Percentiles rank a stretch among this genome's conserved stretches.
Conservation (phyloP, 1,139 yeast species). For the Kodamaea plutei region DNA sequence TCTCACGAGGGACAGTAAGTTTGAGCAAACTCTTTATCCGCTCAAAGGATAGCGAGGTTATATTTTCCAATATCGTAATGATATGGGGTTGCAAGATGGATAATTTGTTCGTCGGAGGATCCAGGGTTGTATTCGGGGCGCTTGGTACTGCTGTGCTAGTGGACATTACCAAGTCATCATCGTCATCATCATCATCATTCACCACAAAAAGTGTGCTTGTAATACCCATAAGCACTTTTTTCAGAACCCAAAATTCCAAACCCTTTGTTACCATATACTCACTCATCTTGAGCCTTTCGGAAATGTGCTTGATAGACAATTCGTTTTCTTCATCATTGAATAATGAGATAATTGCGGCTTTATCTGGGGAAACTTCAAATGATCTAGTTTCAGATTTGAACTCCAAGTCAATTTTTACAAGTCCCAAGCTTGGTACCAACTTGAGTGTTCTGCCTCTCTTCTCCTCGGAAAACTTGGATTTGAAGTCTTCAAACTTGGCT, state of each 20-base stretch:
- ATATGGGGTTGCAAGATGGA: constrained; percentile 37
- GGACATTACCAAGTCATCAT: too few relatives aligned
- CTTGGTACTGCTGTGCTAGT: too few relatives aligned
- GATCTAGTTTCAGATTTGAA: constrained; percentile 37
- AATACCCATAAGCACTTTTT: constrained; percentile 41
- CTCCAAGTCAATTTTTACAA: constrained; percentile 55
- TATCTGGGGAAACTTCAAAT: constrained; percentile 61
- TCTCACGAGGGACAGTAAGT: constrained; percentile 51
- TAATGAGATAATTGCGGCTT: constrained; percentile 59
- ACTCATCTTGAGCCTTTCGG: constrained; percentile 31
- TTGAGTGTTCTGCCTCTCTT: constrained; percentile 59
- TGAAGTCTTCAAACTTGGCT: constrained; percentile 38
- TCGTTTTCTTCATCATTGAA: constrained; percentile 41
- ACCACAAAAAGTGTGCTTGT: constrained; percentile 10
- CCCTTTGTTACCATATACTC: constrained; percentile 35
- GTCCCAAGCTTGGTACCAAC: constrained; percentile 59
- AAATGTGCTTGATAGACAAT: constrained; percentile 25
- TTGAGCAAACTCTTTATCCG: constrained; percentile 51
- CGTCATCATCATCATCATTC: constrained; percentile 8
- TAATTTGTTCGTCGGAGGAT: constrained; percentile 2
- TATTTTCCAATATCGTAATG: constrained; percentile 51
- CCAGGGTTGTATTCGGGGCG: not conserved
- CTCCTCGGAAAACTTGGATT: constrained; percentile 32
- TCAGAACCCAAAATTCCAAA: constrained; percentile 54
- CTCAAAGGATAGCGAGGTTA: constrained; percentile 45